phyloP scores from a whole-genome alignment of 106 monocot species.

The Narthecium ossifragum region DNA sequence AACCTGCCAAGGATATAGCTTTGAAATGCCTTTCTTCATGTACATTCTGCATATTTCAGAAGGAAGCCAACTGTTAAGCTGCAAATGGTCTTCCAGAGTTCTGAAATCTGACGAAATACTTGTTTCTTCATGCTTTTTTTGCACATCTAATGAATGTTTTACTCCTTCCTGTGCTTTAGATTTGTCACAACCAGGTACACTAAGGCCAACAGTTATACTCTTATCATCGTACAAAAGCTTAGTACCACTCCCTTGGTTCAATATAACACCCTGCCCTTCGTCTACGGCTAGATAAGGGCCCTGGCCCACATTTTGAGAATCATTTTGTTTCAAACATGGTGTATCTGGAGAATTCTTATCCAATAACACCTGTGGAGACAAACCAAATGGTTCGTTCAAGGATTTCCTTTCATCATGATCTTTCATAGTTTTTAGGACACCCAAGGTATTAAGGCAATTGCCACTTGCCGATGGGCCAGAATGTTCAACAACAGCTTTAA shows the following conservation, averaged over 20 bases:
- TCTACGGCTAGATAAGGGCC: constrained; percentile 1
- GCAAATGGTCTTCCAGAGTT: constrained; percentile 41
- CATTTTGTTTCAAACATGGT: not conserved
- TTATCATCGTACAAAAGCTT: too few relatives aligned
- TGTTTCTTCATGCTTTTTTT: constrained; percentile 14
- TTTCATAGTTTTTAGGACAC: too few relatives aligned
- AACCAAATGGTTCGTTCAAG: constrained; percentile 1
- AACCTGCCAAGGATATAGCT: constrained; percentile 99
- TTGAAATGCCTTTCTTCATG: constrained; percentile 75
- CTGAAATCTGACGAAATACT: constrained; percentile 58
- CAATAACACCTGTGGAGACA: not conserved
- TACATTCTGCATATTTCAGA: constrained; percentile 71
- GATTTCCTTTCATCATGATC: not conserved
- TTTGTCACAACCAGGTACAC: not conserved
- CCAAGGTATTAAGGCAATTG: constrained; percentile 1
- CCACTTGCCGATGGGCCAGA: not conserved
- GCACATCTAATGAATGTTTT: constrained; percentile 1
- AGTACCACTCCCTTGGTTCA: not conserved
- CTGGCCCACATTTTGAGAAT: constrained; percentile 3
- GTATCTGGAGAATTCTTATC: not conserved
- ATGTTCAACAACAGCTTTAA: not conserved
- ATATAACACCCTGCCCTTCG: not conserved
- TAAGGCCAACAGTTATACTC: too few relatives aligned
- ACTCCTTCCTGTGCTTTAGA: constrained; percentile 1
- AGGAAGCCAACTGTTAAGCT: constrained; percentile 82